Evolutionary conservation across 257 asterid species (phyloP), one percentile per base, ranked within the genome.

Genomic region (Ligustrum vulgare): DNA sequence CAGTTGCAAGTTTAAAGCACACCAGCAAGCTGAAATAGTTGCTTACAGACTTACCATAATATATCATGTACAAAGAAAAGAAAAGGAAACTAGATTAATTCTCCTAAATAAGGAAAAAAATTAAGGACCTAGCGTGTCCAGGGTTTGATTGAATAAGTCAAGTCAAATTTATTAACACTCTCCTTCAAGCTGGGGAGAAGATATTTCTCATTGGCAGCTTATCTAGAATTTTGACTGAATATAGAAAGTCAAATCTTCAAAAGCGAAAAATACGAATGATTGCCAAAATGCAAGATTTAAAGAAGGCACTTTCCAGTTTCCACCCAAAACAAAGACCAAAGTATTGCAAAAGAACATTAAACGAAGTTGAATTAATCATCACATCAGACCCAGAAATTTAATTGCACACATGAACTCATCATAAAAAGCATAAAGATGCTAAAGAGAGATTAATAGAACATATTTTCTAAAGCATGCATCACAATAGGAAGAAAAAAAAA

Each of bases 391-490:
- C 54, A 1, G n/a, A 45, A 45, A 13, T 45, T 45, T 45, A 45
- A 13, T 45, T 3, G n/a, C 6, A 45, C 18, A 45, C 6, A 39
- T 12, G 0, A 13, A 13, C 54, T 45, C n/a, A 13, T 45, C 54
- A 3, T 15, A 45, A 45, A 45, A 45, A 12, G n/a, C 54, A 15
- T 45, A 15, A 13, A 45, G n/a, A 13, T 45, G 54, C n/a, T 13
- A 34, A 41, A 15, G n/a, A 13, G 62, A n/a, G 49, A 69, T 25
- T 16, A 4, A 36, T 49, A 68, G 25, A 32, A 34, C 62, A 76
- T 20, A 1, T 60, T 71, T 65, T 47, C 67, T 43, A 45, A 22
- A 76, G 34, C 65, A 64, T 60, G 67, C 54, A 45, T 66, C 16
- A 3, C 70, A 28, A 56, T 11, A 8, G 60, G 56, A 33, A 62